Evolutionary conservation across 2,329 filamentous ascomycete genomes (phyloP), one percentile per base, ranked within the genome.

Genomic region (Chalara sp.): DNA sequence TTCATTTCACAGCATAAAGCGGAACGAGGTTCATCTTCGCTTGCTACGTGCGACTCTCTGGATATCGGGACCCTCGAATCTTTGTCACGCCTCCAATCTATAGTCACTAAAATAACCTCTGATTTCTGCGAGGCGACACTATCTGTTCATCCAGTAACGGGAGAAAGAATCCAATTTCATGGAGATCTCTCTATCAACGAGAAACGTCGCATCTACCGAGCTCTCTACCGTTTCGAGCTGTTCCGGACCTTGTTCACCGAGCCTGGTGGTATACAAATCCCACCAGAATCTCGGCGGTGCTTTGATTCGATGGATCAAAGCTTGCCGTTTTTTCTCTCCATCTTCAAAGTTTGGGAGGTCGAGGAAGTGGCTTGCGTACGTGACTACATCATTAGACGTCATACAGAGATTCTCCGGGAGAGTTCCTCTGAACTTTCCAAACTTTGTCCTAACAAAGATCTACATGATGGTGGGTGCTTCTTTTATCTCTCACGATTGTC

Each of bases 201-300:
- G 44, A 48, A 47, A 42, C 29, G 33, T 45, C 44, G 50, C 13
- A 45, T 51, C 35, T 48, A 53, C 33, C 51, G 51, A 8, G 45
- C 45, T 40, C 30, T 51, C 5, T 51, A 53, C 31, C 48, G 51
- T 30, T 46, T 51, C 35, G 32, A 53, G 21, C 32, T 53, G n/a
- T 51, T 46, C 40, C 13, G 31, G 5, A 21, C 8, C 8, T 42
- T 43, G 10, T 53, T 48, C 11, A 50, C 21, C 33, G 32, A 42
- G 7, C 42, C 28, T 30, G 11, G 10, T 41, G 5, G n/a, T 28
- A n/a, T 44, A 35, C 13, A 35, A 13, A 12, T 48, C 10, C 39
- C 10, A 44, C 32, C 3, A 7, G 8, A 39, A 41, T 29, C 40
- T 28, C 12, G 32, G 30, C 7, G 37, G 21, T 32, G 2, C 31